These are phyloP conservation scores for Rhizophora mangle DNA, from an alignment of 345 rosid species.

Conservation along the genomic window DNA sequence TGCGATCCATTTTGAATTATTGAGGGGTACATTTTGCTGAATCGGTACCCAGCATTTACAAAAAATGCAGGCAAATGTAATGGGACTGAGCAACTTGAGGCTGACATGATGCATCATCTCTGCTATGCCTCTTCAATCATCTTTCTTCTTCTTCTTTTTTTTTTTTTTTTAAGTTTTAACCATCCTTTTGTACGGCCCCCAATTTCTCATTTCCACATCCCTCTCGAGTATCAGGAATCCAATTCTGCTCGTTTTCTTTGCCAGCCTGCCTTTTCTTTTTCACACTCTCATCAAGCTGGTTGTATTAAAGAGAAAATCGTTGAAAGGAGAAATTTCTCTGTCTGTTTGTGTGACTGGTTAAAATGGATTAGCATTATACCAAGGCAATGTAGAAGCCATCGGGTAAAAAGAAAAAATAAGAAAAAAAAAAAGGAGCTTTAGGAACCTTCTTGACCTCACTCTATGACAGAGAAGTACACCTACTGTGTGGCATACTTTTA, in stretches of 20 bases:
- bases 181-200: conserved; percentile 13
- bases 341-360: too few species aligned
- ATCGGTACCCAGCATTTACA: too few species aligned
- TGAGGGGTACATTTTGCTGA: too few species aligned
- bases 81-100: conserved; percentile 18
- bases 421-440: background rate
- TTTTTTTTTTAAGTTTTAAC: background rate
- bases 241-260: conserved; percentile 5
- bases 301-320: background rate
- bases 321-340: background rate
- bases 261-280: background rate
- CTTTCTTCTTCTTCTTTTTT: background rate
- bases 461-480: conserved; percentile 24
- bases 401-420: too few species aligned
- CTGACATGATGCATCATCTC: conserved; percentile 24
- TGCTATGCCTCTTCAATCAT: conserved; percentile 10
- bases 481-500: conserved; percentile 1
- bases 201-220: background rate
- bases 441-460: conserved; percentile 1
- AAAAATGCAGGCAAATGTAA: too few species aligned
- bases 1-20: conserved; percentile 13
- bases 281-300: background rate
- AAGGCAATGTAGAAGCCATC: too few species aligned
- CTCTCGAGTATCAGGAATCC: background rate
- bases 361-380: too few species aligned